Evolutionary conservation across 2,329 filamentous ascomycete species (phyloP), one percentile per base, ranked within the genome.

Genomic region (Hirsutella rhossiliensis): DNA sequence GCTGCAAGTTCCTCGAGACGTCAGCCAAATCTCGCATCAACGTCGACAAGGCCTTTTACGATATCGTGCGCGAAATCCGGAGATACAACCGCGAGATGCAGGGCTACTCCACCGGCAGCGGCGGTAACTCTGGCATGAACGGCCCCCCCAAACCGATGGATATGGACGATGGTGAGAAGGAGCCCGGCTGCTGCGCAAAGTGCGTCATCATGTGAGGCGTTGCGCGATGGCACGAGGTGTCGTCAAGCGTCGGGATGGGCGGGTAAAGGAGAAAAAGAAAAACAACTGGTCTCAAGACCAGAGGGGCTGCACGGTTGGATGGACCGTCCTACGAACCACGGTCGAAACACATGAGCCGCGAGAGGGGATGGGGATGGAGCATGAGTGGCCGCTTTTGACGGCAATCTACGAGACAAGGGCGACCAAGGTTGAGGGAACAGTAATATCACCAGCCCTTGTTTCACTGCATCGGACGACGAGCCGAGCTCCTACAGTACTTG

Each of bases 81-180:
- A 84, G 87, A 68, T 97, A 94, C 71, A 97, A 98, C 79, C 90
- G 92, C 64, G 90, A 97, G 62, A 94, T 96, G 82, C 88, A 89
- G 48, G 87, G 86, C 47, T 87, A 94, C 66, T 80, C 82, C 38
- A 79, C 81, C 47, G 79, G 75, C 49, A 83, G 82, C 54, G 80
- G 81, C 52, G 71, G 77, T 56, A 71, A 74, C 48, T 70, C 80
- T 49, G 78, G 79, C 54, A 67, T 68, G 50, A 76, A 75, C 54
- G 77, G 75, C 55, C 82, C 73, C 50, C 62, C 69, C 48, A 73
- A 78, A 71, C 86, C 89, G 67, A 82, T 94, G 75, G 85, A 94
- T 54, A 78, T 92, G 56, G 79, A 82, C 53, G 80, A 81, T 48
- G 75, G 77, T 50, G 75, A 80, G 54, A 66, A 74, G 56, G 78